A percentile compares a stretch with the other conserved stretches of the same genome.
These are phyloP conservation scores for Rhododendron kiyosumense DNA, from an alignment of 148 eudicot genomes.

Conservation along the genomic window DNA sequence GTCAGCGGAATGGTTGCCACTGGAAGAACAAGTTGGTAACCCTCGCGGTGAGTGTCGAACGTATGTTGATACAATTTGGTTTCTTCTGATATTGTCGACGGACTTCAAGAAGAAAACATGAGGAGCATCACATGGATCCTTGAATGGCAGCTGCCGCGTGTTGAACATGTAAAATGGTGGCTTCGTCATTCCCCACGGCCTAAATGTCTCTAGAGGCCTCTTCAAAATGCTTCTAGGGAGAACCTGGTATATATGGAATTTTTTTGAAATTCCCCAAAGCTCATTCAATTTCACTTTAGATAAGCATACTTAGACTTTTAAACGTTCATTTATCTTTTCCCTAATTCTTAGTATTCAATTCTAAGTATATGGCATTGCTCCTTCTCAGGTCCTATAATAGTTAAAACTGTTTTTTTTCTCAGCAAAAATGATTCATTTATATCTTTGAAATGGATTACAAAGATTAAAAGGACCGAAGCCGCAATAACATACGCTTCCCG, in stretches of 20 bases:
- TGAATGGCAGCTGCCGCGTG: background rate
- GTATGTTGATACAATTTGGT: conserved; percentile 9
- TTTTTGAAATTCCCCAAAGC: too few relatives aligned
- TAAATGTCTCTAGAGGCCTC: conserved; percentile 16
- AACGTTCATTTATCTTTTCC: too few relatives aligned
- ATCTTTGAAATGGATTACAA: too few relatives aligned
- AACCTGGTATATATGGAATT: background rate
- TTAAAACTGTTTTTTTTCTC: too few relatives aligned
- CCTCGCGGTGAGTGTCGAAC: conserved; percentile 10
- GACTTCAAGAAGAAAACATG: conserved; percentile 20
- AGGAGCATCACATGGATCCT: conserved; percentile 19
- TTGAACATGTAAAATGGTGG: conserved; percentile 21
- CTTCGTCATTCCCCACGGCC: background rate
- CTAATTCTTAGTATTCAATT: too few relatives aligned
- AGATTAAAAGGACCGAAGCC: too few relatives aligned
- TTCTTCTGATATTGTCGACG: background rate
- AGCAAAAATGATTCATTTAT: too few relatives aligned
- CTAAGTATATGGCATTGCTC: too few relatives aligned
- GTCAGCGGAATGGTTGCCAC: conserved; percentile 15
- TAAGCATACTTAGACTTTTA: too few relatives aligned
- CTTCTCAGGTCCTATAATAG: too few relatives aligned
- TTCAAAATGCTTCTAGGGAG: conserved; percentile 19
- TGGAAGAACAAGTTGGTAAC: background rate
- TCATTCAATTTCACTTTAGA: too few relatives aligned
- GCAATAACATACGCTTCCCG: too few relatives aligned